Percentiles rank a stretch among this genome's conserved stretches.
Conservation (phyloP, 176 grass and related monocot genomes). For the Juncus inflexus region DNA sequence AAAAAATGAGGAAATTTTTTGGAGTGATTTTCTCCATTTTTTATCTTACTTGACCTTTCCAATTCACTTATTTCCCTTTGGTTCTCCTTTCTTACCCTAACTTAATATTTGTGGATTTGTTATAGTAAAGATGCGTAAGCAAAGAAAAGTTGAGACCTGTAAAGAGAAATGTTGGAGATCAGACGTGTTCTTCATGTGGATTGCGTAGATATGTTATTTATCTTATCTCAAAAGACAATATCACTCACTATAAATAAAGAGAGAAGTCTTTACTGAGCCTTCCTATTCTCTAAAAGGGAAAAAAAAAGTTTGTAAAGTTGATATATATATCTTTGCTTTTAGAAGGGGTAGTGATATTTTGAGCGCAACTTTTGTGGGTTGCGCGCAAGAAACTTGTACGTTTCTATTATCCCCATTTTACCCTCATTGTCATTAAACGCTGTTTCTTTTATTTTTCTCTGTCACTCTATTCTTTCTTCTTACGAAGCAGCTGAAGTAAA, state of each 20-base stretch:
- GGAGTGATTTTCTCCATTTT: no score
- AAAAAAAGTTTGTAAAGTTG: conserved; percentile 33
- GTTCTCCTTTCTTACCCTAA: no score
- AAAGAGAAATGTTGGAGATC: conserved; percentile 33
- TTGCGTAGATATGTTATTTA: conserved; percentile 80
- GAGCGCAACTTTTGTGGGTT: no score
- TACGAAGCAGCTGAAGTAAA: no score
- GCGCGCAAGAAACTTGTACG: no score
- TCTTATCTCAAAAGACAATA: conserved; percentile 60
- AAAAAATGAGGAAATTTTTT: no score
- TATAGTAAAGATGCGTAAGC: conserved; percentile 27
- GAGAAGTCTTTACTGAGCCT: not conserved
- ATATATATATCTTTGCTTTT: conserved; percentile 9
- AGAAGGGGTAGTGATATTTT: not conserved
- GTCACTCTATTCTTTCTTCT: no score
- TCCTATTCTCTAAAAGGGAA: conserved; percentile 20
- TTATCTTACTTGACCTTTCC: no score
- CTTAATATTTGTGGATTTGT: conserved; percentile 27
- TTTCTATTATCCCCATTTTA: no score
- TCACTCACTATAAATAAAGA: conserved; percentile 38
- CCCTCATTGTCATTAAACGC: no score
- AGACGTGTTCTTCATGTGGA: conserved; percentile 58
- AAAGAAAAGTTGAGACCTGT: conserved; percentile 43
- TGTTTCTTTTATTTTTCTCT: no score
- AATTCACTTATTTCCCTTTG: no score